Conservation (phyloP, 2,329 filamentous ascomycete species). For the Atkinsonella texensis region DNA sequence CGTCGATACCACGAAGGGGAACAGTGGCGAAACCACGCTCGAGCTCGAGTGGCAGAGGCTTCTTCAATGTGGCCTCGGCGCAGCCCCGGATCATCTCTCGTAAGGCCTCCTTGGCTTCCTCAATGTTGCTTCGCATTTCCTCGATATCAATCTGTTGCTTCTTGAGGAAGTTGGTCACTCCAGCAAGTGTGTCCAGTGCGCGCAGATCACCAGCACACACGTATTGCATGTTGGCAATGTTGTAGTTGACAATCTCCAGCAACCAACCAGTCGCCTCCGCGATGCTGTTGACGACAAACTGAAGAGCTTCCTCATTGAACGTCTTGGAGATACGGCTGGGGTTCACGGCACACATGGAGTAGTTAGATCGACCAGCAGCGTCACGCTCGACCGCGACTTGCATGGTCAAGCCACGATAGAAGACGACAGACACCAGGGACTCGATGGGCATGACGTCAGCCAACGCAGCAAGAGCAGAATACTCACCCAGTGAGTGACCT, state of each 20-base stretch:
- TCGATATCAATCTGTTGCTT: conserved; percentile 96
- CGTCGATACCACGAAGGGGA: conserved; percentile 91
- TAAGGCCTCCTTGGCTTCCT: conserved; percentile 83
- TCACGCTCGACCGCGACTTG: conserved; percentile 98
- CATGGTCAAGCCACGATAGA: conserved; percentile 98
- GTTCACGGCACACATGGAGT: conserved; percentile 99
- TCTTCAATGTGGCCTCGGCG: conserved; percentile 74
- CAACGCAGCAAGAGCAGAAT: conserved; percentile 88
- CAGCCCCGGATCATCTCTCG: conserved; percentile 84
- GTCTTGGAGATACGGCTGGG: conserved; percentile 96
- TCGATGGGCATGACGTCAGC: conserved; percentile 99
- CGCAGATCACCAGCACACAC: conserved; percentile 60
- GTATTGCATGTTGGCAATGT: conserved; percentile 66
- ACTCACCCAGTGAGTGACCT: conserved; percentile 95
- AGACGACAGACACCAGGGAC: conserved; percentile 93
- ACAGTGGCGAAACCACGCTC: conserved; percentile 96
- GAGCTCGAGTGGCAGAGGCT: conserved; percentile 78
- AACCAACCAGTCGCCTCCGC: conserved; percentile 90
- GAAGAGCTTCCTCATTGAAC: conserved; percentile 93
- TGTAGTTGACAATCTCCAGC: conserved; percentile 97
- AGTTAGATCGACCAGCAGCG: conserved; percentile 84
- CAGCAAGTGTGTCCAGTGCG: conserved; percentile 59
- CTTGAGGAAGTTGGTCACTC: conserved; percentile 91
- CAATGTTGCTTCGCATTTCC: conserved; percentile 75
- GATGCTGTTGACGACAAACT: conserved; percentile 94